Percentiles rank a stretch among this genome's conserved stretches.
phyloP scores from a whole-genome alignment of 2,329 filamentous ascomycete genomes.

The Aspergillus latus region DNA sequence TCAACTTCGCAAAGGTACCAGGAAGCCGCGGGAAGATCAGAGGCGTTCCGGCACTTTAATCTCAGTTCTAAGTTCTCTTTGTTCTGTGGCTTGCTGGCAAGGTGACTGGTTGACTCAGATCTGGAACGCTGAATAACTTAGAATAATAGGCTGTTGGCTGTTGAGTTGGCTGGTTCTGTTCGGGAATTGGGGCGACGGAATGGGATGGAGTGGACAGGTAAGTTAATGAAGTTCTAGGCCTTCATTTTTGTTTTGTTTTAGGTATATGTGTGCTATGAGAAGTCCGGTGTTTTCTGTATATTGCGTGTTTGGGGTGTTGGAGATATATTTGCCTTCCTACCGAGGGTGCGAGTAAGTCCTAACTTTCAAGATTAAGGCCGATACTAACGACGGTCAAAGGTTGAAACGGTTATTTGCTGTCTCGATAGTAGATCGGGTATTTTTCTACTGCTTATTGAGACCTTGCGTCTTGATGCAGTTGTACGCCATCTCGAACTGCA shows the following conservation, averaged over 20 bases:
- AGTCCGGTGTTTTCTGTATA: neutral
- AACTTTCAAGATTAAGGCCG: neutral
- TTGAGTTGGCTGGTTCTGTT: neutral
- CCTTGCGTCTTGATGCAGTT: slow-evolving; percentile 20
- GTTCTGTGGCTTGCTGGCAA: neutral
- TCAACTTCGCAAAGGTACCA: slow-evolving; percentile 5
- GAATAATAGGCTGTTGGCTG: neutral
- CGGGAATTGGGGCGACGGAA: neutral
- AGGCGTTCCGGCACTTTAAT: neutral
- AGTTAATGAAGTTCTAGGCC: neutral
- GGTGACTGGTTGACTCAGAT: neutral
- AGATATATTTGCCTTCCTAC: neutral
- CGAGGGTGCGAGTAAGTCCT: neutral
- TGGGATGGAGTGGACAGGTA: neutral
- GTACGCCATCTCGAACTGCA: slow-evolving; percentile 39
- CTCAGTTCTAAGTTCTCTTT: neutral
- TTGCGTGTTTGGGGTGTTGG: neutral
- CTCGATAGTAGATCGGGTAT: neutral
- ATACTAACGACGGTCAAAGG: neutral
- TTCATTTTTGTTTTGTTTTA: neutral
- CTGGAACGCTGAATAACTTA: neutral
- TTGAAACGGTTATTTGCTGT: neutral
- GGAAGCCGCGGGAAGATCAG: neutral
- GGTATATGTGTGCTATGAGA: neutral
- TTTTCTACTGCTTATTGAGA: neutral